Evolutionary conservation across 768 basidiomycete genomes (phyloP), one percentile per base, ranked within the genome.

Genomic region (Rhizopogon vesiculosus): DNA sequence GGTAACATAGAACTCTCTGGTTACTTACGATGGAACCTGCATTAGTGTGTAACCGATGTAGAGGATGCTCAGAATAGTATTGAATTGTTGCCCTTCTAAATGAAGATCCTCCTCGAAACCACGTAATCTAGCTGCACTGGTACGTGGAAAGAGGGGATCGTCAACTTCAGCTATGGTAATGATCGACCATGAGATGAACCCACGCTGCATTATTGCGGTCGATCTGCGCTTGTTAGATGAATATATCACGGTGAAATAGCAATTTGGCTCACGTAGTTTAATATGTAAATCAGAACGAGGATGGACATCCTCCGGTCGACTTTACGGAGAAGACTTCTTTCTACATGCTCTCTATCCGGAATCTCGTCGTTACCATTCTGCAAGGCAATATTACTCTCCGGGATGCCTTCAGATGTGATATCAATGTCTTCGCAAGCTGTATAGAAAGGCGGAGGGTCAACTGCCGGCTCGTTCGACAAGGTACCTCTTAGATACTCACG

Each of bases 21-120:
- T 10, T 3, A 71, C 84, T 64, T 61, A 86, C 84, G 84, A 87
- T 35, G 88, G 88, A 53, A 91, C 78, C 66, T 91, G 89, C 87
- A 89, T 89, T 40, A 88, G 68, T 55, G 86, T 86, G 64, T 90
- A 90, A 15, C 86, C 87, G 33, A 86, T 74, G 59, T 86, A 87
- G 46, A 87, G 75, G 51, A 86, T 80, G 42, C 85, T 85, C 42
- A 91, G 68, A 15, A 90, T 69, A 0, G 86, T 84, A 10, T 83
- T 78, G 64, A 89, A 91, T 61, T 90, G 76, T 52, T 76, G 70
- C 40, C 81, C 84, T 58, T 78, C 69, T 16, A 91, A 73, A 40
- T 79, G 70, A 31, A 91, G 76, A 67, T 91, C 88, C 48, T 75
- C 72, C 63, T 88, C 85, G 52, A 91, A 86, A 0, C 89, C 89